phyloP scores from a whole-genome alignment of 345 rosid genomes.

The Cardiospermum halicacabum region DNA sequence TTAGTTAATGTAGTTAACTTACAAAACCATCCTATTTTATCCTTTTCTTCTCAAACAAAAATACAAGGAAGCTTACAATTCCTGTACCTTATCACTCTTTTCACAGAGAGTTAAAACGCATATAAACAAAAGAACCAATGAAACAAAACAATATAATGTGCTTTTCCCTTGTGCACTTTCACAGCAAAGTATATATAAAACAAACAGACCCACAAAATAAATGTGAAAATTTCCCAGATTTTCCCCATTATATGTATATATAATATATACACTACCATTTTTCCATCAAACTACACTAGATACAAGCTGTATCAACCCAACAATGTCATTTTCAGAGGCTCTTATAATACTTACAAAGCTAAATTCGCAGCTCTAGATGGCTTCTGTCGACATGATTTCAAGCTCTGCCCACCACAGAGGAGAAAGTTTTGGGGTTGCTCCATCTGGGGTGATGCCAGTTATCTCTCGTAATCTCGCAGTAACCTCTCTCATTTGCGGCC shows the following conservation, averaged over 20 bases:
- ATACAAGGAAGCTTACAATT: too few species aligned
- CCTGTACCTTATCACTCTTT: too few species aligned
- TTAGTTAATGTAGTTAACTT: too few species aligned
- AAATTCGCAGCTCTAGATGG: constrained; percentile 18
- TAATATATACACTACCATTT: constrained; percentile 25
- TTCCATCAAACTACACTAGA: constrained; percentile 10
- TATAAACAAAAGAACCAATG: neutral
- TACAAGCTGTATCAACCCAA: neutral
- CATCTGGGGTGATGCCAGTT: constrained; percentile 47
- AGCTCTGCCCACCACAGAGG: constrained; percentile 99
- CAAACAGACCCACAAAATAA: neutral
- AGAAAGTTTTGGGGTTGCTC: constrained; percentile 64
- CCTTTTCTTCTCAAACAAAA: too few species aligned
- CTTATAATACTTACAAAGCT: constrained; percentile 15
- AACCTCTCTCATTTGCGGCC: constrained; percentile 60
- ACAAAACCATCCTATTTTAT: too few species aligned
- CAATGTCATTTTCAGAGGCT: constrained; percentile 12
- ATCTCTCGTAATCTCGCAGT: constrained; percentile 50
- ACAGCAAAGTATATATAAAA: neutral
- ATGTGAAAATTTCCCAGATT: constrained; percentile 6
- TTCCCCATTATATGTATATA: constrained; percentile 1
- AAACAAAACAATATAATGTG: neutral
- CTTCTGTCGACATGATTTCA: constrained; percentile 67
- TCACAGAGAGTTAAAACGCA: too few species aligned
- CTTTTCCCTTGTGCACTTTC: constrained; percentile 11